A percentile compares a stretch with the other conserved stretches of the same genome.
Evolutionary conservation across 139 green algal species (phyloP).

Genomic region (Asterochloris sp.): DNA sequence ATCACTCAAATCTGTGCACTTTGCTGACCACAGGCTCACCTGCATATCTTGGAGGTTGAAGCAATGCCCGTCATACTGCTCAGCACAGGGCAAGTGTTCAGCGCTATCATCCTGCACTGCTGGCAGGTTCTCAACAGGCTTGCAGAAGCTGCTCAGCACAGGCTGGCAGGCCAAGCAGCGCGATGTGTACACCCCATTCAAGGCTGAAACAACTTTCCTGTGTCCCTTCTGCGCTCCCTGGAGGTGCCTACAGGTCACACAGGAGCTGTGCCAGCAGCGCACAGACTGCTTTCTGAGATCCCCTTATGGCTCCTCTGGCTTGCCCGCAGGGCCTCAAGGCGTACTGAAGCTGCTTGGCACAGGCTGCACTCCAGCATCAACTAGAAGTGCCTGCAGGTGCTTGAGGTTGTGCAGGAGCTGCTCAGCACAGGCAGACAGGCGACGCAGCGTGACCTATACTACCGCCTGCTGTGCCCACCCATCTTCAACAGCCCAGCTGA

Average conservation of each 20-base stretch:
- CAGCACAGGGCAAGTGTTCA: not conserved
- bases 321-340: slow-evolving; percentile 31
- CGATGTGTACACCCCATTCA: slow-evolving; percentile 4
- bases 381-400: slow-evolving; percentile 8
- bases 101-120: not conserved
- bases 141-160: slow-evolving; percentile 10
- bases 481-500: slow-evolving; percentile 35
- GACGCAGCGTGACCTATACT: slow-evolving; percentile 75
- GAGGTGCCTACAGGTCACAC: not conserved
- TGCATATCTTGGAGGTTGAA: too few relatives aligned
- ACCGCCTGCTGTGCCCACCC: slow-evolving; percentile 44
- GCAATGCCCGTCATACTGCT: not conserved
- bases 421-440: slow-evolving; percentile 33
- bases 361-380: not conserved
- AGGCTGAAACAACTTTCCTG: not conserved
- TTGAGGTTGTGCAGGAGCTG: slow-evolving; percentile 54
- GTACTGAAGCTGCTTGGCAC: slow-evolving; percentile 53
- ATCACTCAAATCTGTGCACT: too few relatives aligned
- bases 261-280: not conserved
- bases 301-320: not conserved
- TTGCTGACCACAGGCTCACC: too few relatives aligned
- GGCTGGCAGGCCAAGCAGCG: not conserved
- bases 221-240: too few relatives aligned
- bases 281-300: not conserved
- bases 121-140: too few relatives aligned